phyloP scores from a whole-genome alignment of 2,329 filamentous ascomycete genomes.

The Calycina marina region DNA sequence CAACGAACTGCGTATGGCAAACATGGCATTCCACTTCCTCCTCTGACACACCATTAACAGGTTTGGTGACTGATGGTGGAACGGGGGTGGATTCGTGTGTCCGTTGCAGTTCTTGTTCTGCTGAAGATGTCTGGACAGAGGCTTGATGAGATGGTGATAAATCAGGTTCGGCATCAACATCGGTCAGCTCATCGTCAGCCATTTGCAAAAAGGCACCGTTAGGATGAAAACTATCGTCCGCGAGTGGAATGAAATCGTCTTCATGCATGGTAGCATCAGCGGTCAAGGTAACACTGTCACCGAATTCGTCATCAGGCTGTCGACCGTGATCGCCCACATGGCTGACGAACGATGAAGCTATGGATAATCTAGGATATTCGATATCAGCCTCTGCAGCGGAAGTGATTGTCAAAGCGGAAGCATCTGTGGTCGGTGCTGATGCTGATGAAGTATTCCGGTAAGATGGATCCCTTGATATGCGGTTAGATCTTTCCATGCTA shows the following conservation, averaged over 20 bases:
- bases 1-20: no score
- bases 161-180: no score
- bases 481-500: neutral
- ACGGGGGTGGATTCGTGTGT: no score
- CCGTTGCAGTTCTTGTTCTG: no score
- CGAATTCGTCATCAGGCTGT: slow-evolving; percentile 31
- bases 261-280: slow-evolving; percentile 6
- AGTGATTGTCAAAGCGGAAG: no score
- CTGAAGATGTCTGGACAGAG: no score
- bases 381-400: no score
- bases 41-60: no score
- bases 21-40: no score
- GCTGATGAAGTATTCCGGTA: neutral
- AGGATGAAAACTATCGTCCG: neutral
- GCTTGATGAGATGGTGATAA: no score
- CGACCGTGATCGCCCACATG: slow-evolving; percentile 32
- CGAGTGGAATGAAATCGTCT: slow-evolving; percentile 1
- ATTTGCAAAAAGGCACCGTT: neutral
- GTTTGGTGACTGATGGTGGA: no score
- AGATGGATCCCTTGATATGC: neutral
- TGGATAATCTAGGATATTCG: slow-evolving; percentile 21
- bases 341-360: slow-evolving; percentile 25
- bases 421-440: neutral
- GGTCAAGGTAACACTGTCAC: slow-evolving; percentile 15
- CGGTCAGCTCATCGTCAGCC: slow-evolving; percentile 3